A percentile compares a stretch with the other conserved stretches of the same genome.
phyloP scores from a whole-genome alignment of 2,329 filamentous ascomycete genomes.

The Trichoderma endophyticum region DNA sequence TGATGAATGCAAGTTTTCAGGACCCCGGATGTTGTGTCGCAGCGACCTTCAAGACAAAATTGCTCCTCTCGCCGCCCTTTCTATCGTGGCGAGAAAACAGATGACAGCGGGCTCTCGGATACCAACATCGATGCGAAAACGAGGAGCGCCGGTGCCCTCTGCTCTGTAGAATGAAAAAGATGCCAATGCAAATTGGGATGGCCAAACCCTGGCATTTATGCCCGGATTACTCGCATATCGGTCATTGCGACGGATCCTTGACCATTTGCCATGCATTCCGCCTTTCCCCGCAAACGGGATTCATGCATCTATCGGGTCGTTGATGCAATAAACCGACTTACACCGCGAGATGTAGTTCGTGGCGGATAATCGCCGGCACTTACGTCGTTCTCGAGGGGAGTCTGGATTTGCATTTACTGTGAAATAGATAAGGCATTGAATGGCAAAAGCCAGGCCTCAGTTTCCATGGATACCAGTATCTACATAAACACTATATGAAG shows the following conservation, averaged over 20 bases:
- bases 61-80: neutral
- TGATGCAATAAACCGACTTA: neutral
- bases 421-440: neutral
- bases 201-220: constrained; percentile 1
- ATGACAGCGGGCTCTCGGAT: neutral
- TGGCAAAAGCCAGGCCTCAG: neutral
- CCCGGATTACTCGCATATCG: constrained; percentile 1
- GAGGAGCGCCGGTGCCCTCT: neutral
- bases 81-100: neutral
- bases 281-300: neutral
- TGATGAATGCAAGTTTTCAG: neutral
- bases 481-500: neutral
- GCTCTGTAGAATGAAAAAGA: neutral
- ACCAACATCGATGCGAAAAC: neutral
- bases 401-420: neutral
- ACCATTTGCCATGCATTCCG: neutral
- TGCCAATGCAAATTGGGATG: neutral
- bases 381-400: neutral
- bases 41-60: neutral
- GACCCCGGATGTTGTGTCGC: neutral
- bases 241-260: neutral
- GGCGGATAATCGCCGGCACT: neutral
- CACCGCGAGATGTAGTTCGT: neutral
- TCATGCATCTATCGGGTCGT: neutral
- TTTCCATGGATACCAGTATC: neutral